phyloP scores from a whole-genome alignment of 2,329 filamentous ascomycete species.

The Alternaria sp. region DNA sequence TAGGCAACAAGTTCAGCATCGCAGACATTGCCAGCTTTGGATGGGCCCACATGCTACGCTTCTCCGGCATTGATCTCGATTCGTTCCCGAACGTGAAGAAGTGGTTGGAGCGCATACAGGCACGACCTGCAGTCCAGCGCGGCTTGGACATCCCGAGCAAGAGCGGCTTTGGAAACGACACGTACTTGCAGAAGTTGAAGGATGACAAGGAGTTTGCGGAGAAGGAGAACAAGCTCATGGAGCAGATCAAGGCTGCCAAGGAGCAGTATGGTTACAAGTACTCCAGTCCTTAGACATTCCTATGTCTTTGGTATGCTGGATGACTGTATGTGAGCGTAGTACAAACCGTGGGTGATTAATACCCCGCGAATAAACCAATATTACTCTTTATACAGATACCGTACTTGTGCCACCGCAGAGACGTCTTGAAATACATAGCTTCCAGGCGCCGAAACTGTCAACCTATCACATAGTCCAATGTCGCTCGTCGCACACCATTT shows the following conservation, averaged over 20 bases:
- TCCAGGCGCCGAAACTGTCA: neutral
- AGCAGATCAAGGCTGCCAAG: conserved; percentile 51
- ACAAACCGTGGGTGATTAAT: neutral
- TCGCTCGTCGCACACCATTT: neutral
- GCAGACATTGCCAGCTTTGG: conserved; percentile 56
- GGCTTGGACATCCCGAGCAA: conserved; percentile 48
- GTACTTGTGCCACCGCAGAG: neutral
- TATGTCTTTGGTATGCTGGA: neutral
- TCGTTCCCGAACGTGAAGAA: conserved; percentile 53
- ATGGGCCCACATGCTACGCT: conserved; percentile 53
- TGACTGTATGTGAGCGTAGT: neutral
- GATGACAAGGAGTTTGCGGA: conserved; percentile 58
- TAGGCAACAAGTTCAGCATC: conserved; percentile 55
- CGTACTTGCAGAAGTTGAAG: conserved; percentile 51
- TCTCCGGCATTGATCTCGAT: conserved; percentile 51
- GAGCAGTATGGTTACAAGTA: conserved; percentile 57
- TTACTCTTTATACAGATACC: neutral
- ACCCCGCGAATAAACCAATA: neutral
- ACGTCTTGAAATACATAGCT: neutral
- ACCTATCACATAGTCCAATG: neutral
- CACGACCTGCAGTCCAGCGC: conserved; percentile 52
- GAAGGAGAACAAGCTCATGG: conserved; percentile 50
- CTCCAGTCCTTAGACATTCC: conserved; percentile 39
- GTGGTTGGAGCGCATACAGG: conserved; percentile 53
- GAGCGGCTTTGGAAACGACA: conserved; percentile 51